A percentile compares a stretch with the other conserved stretches of the same genome.
phyloP scores from a whole-genome alignment of 768 basidiomycete genomes.

The Ramaria rubella region DNA sequence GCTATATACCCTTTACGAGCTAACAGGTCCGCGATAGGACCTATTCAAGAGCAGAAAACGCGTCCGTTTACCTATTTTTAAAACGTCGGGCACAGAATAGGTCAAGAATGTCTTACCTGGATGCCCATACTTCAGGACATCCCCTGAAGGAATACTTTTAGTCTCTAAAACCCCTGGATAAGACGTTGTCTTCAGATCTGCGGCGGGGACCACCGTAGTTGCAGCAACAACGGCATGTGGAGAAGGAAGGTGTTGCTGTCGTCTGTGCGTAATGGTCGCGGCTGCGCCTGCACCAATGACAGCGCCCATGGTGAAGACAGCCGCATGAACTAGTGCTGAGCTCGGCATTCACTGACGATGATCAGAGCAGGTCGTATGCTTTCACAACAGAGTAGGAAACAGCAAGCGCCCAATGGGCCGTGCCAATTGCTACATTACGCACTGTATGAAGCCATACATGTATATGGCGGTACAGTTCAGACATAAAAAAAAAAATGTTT shows the following conservation, averaged over 20 bases:
- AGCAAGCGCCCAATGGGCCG: not conserved
- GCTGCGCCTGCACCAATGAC: slow-evolving; percentile 66
- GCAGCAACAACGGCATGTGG: slow-evolving; percentile 12
- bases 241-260: not conserved
- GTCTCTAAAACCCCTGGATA: not conserved
- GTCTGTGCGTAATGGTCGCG: slow-evolving; percentile 16
- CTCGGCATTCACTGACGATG: slow-evolving; percentile 37
- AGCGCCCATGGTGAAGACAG: slow-evolving; percentile 79
- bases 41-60: slow-evolving; percentile 36
- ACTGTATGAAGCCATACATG: not conserved
- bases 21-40: slow-evolving; percentile 76
- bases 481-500: not conserved
- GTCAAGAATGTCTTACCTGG: slow-evolving; percentile 54
- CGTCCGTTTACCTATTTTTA: not conserved
- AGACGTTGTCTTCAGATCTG: slow-evolving; percentile 1
- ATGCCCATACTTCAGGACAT: slow-evolving; percentile 70
- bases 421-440: not conserved
- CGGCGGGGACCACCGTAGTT: slow-evolving; percentile 6
- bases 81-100: not conserved
- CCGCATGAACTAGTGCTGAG: slow-evolving; percentile 49
- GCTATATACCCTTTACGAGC: slow-evolving; percentile 80
- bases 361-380: not conserved
- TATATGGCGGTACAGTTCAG: not conserved
- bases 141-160: slow-evolving; percentile 18
- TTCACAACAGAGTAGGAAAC: not conserved